Conservation (phyloP, 768 basidiomycete species). For the Dioszegia crocea region DNA sequence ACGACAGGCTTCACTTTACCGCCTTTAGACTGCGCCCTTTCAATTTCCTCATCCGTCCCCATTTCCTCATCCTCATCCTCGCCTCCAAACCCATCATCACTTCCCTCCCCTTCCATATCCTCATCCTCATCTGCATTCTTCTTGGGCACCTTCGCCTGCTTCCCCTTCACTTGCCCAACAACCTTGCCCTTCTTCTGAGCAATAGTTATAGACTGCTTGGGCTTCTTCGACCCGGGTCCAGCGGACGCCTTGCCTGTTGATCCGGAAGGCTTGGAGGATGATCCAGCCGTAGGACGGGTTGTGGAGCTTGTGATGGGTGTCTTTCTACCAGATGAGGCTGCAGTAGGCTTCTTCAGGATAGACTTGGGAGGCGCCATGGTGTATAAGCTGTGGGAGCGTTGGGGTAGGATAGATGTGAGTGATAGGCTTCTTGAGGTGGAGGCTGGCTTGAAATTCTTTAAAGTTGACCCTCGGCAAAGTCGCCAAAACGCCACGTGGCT, state of each 20-base stretch:
- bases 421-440: neutral
- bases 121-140: conserved; percentile 4
- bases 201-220: conserved; percentile 8
- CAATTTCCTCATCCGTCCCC: conserved; percentile 19
- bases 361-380: conserved; percentile 20
- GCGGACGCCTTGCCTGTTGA: neutral
- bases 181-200: conserved; percentile 3
- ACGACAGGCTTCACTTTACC: conserved; percentile 35
- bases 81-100: conserved; percentile 4
- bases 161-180: neutral
- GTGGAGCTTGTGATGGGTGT: neutral
- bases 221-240: conserved; percentile 6
- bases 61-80: conserved; percentile 12
- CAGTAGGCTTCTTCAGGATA: conserved; percentile 18
- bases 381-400: neutral
- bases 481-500: too few species aligned
- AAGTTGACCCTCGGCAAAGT: too few species aligned
- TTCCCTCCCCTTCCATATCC: conserved; percentile 5
- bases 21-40: conserved; percentile 32
- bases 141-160: neutral
- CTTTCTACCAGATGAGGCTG: neutral
- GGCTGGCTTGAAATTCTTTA: conserved; percentile 2
- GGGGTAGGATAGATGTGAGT: neutral
- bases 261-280: neutral
- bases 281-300: conserved; percentile 1